These are phyloP conservation scores for Terana coerulea DNA, from an alignment of 768 basidiomycete species.

Conservation along the genomic window DNA sequence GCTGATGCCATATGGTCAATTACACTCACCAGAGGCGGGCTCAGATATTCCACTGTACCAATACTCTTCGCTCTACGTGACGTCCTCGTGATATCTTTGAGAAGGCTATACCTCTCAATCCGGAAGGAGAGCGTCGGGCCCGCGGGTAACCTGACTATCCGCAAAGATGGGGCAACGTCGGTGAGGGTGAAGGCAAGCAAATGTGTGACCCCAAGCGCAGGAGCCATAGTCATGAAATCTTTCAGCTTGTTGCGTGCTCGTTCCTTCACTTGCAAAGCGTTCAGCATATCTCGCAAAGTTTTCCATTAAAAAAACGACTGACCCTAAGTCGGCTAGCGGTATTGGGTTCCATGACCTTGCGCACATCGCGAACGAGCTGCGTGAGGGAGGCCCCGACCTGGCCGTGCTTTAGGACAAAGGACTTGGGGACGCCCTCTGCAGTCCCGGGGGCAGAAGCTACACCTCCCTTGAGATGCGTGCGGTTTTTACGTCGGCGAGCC, in stretches of 20 bases:
- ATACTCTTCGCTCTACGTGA: conserved; percentile 68
- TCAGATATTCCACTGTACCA: conserved; percentile 80
- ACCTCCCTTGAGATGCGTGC: conserved; percentile 73
- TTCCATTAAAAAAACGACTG: conserved; percentile 17
- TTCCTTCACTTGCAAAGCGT: conserved; percentile 56
- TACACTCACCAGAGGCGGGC: conserved; percentile 77
- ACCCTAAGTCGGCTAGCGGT: conserved; percentile 92
- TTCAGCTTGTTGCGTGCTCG: conserved; percentile 85
- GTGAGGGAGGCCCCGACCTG: conserved; percentile 82
- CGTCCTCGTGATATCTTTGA: conserved; percentile 74
- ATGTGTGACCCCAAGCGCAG: conserved; percentile 87
- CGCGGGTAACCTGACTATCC: conserved; percentile 81
- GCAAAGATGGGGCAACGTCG: conserved; percentile 77
- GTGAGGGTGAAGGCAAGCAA: conserved; percentile 90
- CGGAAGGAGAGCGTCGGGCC: conserved; percentile 95
- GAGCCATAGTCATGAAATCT: conserved; percentile 91
- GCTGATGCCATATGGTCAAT: neutral
- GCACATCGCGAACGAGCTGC: conserved; percentile 88
- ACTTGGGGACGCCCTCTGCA: conserved; percentile 60
- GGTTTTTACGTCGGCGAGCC: conserved; percentile 74
- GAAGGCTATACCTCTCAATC: conserved; percentile 87
- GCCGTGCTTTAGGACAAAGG: conserved; percentile 96
- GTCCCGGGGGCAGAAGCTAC: conserved; percentile 30
- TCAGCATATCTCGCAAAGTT: neutral
- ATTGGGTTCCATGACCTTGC: conserved; percentile 97